These are phyloP conservation scores for Poa pratensis DNA, from an alignment of 176 grass and related monocot genomes.

Conservation along the genomic window DNA sequence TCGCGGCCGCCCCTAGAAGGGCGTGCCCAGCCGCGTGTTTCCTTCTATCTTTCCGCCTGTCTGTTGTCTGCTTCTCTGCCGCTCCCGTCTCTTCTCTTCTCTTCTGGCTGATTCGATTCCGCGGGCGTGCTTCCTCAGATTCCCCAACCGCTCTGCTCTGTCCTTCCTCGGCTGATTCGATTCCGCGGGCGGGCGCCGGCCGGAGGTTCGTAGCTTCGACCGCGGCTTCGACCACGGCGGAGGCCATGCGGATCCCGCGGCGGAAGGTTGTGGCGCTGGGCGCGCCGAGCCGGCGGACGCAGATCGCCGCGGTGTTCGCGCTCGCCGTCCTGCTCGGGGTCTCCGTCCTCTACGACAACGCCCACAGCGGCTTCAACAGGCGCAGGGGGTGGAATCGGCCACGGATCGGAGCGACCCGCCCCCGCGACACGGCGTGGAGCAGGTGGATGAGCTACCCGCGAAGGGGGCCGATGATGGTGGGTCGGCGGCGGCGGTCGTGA, in stretches of 20 bases:
- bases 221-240: background rate
- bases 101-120: too few relatives aligned
- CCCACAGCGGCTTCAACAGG: conserved; percentile 44
- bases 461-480: conserved; percentile 15
- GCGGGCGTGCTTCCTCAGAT: background rate
- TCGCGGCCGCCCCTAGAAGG: conserved; percentile 16
- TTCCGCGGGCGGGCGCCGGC: conserved; percentile 4
- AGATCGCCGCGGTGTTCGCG: conserved; percentile 67
- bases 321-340: conserved; percentile 48
- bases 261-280: conserved; percentile 41
- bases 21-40: conserved; percentile 11
- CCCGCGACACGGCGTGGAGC: background rate
- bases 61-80: too few relatives aligned
- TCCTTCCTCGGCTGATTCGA: background rate
- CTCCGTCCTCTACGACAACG: conserved; percentile 66
- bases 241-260: conserved; percentile 52
- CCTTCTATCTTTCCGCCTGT: background rate
- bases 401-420: conserved; percentile 33
- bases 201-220: too few relatives aligned
- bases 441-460: background rate
- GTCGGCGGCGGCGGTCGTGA: too few relatives aligned
- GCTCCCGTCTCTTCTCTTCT: too few relatives aligned
- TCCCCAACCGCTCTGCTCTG: background rate
- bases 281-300: conserved; percentile 51
- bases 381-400: conserved; percentile 35